Evolutionary conservation across 768 basidiomycete species (phyloP), one percentile per base, ranked within the genome.

Genomic region (Mycena albidolilacea): DNA sequence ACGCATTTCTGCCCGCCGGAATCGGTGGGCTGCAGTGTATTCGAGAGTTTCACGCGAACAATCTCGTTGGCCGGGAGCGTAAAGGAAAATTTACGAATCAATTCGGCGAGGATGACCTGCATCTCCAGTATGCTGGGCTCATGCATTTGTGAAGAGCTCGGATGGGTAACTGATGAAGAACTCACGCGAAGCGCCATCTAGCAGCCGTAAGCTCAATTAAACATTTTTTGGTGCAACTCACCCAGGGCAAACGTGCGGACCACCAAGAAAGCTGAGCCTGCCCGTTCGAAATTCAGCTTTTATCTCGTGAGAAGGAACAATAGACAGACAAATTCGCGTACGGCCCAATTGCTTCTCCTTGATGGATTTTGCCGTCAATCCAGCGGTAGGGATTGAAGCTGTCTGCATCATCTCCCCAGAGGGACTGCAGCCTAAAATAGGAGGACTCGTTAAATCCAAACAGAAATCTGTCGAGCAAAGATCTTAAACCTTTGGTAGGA

Each of bases 131-230:
- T 41, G 41, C 41, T 41, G 41, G 41, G 41, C 11, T n/a, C 11
- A 41, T 11, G 41, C 11, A 41, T 41, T 6, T 41, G 41, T 11
- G 19, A 44, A 37, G 41, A 44, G 9, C 0, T 44, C 39, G 12
- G 60, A 61, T 21, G 41, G 23, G 21, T 7, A 44, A 44, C 41
- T 1, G n/a, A 41, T 41, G 1, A 61, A 3, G 35, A 48, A 59
- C 67, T 57, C 57, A 58, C 55, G 63, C 63, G 48, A 64, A 64
- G 48, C 63, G 63, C 63, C 63, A 64, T 35, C 63, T 64, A 64
- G 12, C 46, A 64, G 5, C 7, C 63, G 35, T 37, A 52, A 64
- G 41, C 41, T 41, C 43, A 61, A 61, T 43, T 61, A 61, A 61
- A 23, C 43, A 43, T 61, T 43, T 44, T 43, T 61, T 61, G 2